phyloP scores from a whole-genome alignment of 805 yeast species.

The Saturnispora sanitii region DNA sequence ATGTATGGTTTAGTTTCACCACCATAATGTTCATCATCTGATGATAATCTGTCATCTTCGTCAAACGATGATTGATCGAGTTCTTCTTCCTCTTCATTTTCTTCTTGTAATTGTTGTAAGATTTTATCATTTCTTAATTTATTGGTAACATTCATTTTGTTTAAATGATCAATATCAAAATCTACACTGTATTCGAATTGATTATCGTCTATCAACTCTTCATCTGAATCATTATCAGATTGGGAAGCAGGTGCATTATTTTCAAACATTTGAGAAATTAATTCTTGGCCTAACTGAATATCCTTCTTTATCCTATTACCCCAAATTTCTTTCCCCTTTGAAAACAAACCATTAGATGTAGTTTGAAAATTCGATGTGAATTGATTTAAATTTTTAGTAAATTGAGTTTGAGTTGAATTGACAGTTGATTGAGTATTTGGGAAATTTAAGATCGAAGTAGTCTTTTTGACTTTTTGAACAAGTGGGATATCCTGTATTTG shows the following conservation, averaged over 20 bases:
- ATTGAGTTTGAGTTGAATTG: slow-evolving; percentile 9
- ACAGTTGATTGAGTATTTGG: slow-evolving; percentile 4
- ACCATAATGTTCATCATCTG: slow-evolving; percentile 17
- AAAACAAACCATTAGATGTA: slow-evolving; percentile 18
- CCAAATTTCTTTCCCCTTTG: slow-evolving; percentile 20
- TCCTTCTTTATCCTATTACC: slow-evolving; percentile 19
- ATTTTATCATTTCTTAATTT: slow-evolving; percentile 6
- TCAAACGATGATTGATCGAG: not conserved
- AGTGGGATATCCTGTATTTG: not conserved
- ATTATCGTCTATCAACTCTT: slow-evolving; percentile 13
- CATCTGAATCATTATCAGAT: not conserved
- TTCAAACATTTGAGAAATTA: slow-evolving; percentile 13
- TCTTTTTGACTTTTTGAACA: slow-evolving; percentile 8
- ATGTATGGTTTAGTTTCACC: slow-evolving; percentile 13
- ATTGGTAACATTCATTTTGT: slow-evolving; percentile 7
- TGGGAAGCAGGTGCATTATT: not conserved
- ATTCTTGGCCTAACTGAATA: slow-evolving; percentile 10
- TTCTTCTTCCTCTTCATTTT: slow-evolving; percentile 8
- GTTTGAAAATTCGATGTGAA: slow-evolving; percentile 17
- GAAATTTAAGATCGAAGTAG: slow-evolving; percentile 14
- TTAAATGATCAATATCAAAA: slow-evolving; percentile 9
- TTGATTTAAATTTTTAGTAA: slow-evolving; percentile 17
- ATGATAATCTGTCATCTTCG: slow-evolving; percentile 1
- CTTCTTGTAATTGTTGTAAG: slow-evolving; percentile 10
- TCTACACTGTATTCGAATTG: slow-evolving; percentile 20